These are phyloP conservation scores for Adansonia grandidieri DNA, from an alignment of 441 rosid genomes.

Conservation along the genomic window DNA sequence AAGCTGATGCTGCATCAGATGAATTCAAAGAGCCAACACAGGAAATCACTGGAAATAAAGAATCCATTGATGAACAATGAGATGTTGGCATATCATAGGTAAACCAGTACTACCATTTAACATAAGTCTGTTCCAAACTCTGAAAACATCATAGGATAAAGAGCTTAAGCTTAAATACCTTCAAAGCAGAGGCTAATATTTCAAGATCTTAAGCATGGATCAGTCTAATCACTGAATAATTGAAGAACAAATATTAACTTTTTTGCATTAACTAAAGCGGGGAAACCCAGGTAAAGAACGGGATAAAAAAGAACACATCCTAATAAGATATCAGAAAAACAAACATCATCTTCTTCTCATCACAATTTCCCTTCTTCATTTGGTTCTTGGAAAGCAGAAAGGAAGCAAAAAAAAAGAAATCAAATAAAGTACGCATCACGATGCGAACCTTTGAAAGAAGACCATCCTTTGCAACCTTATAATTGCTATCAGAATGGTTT, in stretches of 20 bases:
- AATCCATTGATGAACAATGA: background rate
- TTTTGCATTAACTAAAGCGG: background rate
- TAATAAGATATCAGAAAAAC: background rate
- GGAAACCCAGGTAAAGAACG: slow-evolving; percentile 1
- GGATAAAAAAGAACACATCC: background rate
- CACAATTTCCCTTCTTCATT: slow-evolving; percentile 6
- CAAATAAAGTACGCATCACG: slow-evolving; percentile 11
- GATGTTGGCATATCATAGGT: background rate
- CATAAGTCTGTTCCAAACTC: background rate
- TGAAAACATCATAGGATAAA: background rate
- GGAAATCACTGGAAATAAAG: background rate
- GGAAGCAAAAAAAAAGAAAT: slow-evolving; percentile 1
- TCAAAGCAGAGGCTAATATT: background rate
- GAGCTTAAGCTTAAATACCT: background rate
- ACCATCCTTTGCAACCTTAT: slow-evolving; percentile 77
- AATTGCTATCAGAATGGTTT: slow-evolving; percentile 81
- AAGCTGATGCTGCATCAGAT: background rate
- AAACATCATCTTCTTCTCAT: slow-evolving; percentile 9
- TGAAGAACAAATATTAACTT: background rate
- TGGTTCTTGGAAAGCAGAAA: background rate
- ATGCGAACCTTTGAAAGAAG: slow-evolving; percentile 72
- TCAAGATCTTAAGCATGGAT: background rate
- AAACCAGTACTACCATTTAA: background rate
- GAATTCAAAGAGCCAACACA: background rate
- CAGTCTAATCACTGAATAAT: background rate